Evolutionary conservation across 768 basidiomycete genomes (phyloP).

Genomic region (Termitomyces sp.): DNA sequence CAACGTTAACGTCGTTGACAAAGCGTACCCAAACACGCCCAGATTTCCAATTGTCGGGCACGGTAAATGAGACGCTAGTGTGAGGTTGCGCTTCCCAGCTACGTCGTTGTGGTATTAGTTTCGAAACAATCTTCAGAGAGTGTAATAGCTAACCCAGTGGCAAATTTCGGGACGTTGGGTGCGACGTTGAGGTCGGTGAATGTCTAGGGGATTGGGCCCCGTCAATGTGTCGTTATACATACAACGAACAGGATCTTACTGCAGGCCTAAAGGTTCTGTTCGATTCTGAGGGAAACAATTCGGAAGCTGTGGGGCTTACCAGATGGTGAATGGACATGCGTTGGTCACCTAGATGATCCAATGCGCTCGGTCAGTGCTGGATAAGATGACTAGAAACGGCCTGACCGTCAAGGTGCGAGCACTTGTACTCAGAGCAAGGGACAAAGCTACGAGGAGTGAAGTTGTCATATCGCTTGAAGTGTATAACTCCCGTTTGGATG

Average conservation of each 20-base stretch:
- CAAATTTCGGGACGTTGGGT: not conserved
- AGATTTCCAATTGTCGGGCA: conserved; percentile 60
- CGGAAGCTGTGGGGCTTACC: not conserved
- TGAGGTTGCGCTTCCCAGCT: not conserved
- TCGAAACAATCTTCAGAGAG: no score
- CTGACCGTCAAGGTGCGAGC: not conserved
- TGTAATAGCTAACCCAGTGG: not conserved
- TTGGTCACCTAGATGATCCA: not conserved
- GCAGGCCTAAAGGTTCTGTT: not conserved
- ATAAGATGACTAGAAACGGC: no score
- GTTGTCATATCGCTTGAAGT: not conserved
- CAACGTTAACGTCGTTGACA: not conserved
- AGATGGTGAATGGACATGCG: not conserved
- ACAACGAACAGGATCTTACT: not conserved
- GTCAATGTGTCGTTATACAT: not conserved
- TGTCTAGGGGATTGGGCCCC: not conserved
- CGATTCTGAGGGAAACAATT: no score
- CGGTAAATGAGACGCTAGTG: conserved; percentile 14
- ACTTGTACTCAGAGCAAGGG: not conserved
- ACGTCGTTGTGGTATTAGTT: no score
- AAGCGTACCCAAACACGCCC: conserved; percentile 53
- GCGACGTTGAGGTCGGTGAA: not conserved
- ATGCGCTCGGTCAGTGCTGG: not conserved
- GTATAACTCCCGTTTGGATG: no score
- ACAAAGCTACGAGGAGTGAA: not conserved